These are phyloP conservation scores for Rhizomucor miehei DNA, from an alignment of 371 early-diverging fungal genomes.

Conservation along the genomic window DNA sequence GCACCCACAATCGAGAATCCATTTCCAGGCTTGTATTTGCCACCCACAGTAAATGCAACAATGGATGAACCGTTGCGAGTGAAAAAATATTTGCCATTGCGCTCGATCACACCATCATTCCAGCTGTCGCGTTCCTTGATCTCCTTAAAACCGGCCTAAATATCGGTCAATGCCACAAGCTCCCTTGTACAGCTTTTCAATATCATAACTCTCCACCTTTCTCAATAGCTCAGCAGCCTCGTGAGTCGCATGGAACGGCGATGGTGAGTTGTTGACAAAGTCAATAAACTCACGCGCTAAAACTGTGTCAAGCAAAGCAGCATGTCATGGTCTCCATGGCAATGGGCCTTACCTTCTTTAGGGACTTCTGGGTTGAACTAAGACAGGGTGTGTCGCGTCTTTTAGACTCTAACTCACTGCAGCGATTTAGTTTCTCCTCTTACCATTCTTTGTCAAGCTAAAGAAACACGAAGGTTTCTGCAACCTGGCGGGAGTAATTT, in stretches of 20 bases:
- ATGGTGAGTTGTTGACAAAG: slow-evolving; percentile 89
- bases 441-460: no score
- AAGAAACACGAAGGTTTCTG: no score
- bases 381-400: no score
- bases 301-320: not conserved
- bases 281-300: slow-evolving; percentile 64
- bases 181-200: not conserved
- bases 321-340: not conserved
- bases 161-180: no score
- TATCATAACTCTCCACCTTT: slow-evolving; percentile 15
- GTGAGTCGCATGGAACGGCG: slow-evolving; percentile 94
- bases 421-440: no score
- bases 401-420: no score
- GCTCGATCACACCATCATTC: slow-evolving; percentile 56
- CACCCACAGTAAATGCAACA: slow-evolving; percentile 95
- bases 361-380: slow-evolving; percentile 12
- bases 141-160: slow-evolving; percentile 74
- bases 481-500: no score
- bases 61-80: slow-evolving; percentile 92
- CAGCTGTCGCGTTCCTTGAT: slow-evolving; percentile 87
- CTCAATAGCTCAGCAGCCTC: slow-evolving; percentile 63
- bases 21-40: slow-evolving; percentile 77
- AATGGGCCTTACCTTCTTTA: slow-evolving; percentile 9
- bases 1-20: slow-evolving; percentile 92
- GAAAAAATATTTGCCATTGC: slow-evolving; percentile 89